Evolutionary conservation across 768 basidiomycete genomes (phyloP), one percentile per base, ranked within the genome.

Genomic region (Hericium rajendrae): DNA sequence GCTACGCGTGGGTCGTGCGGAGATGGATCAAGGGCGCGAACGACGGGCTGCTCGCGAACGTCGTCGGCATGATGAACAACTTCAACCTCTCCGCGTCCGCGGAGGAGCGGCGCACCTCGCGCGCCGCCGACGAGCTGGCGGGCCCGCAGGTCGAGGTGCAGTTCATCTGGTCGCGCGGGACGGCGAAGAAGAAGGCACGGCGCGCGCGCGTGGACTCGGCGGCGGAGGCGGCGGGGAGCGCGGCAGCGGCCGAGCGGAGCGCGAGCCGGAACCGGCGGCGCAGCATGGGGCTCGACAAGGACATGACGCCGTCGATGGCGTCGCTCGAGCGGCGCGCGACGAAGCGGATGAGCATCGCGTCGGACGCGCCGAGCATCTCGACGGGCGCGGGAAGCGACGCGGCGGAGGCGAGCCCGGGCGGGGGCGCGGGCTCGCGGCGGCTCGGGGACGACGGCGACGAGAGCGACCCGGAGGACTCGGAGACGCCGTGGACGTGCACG

Each of bases 401-500:
- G 20, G 16, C 41, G 15, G 20, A 20, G 6, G 41, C 20, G 32
- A 59, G 53, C 49, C 58, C 56, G 38, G 28, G 55, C 18, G 51
- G 52, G 13, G 53, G 54, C 40, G 13, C 56, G 26, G 39, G 55
- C 20, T 56, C 57, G 16, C 48, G 41, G 18, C 40, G 41, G 41
- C 56, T 22, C n/a, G 41, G 38, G 13, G 53, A 63, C 10, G 64
- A 69, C 13, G 91, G 78, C 0, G 85, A 88, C 15, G 92, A 94
- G 48, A 92, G 89, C 59, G 95, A 98, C 62, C 90, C 94, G 0
- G 94, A 98, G 67, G 95, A 97, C 66, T 91, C 90, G 48, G 94
- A 98, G 70, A 94, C 92, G 22, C 93, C 95, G 0, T 98, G 94
- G 94, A 84, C 86, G 49, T 97, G 94, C 66, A 83, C 82, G n/a